phyloP scores from a whole-genome alignment of 225 moss, liverwort and hornwort species.

The Antitrichia curtipendula region DNA sequence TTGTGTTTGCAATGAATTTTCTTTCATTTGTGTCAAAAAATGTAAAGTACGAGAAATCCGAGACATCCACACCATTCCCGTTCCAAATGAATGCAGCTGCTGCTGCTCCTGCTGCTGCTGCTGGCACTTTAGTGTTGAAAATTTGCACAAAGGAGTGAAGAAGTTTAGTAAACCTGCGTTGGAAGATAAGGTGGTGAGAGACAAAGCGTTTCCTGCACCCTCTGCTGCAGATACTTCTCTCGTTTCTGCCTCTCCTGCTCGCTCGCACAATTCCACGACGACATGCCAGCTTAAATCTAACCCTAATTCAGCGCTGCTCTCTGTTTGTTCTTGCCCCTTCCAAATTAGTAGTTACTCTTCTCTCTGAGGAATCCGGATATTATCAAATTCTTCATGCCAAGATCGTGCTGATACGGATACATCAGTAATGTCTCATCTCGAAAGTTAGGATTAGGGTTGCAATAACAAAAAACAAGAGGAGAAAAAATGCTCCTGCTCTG shows the following conservation, averaged over 20 bases:
- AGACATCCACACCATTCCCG: not conserved
- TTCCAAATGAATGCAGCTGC: not conserved
- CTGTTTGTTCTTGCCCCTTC: not conserved
- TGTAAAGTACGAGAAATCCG: not conserved
- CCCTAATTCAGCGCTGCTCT: not conserved
- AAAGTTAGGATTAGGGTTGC: not conserved
- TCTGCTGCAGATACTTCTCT: slow-evolving; percentile 31
- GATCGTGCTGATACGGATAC: not conserved
- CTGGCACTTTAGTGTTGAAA: not conserved
- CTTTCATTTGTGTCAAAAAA: not conserved
- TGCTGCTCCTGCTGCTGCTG: not conserved
- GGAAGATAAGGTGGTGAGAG: slow-evolving; percentile 40
- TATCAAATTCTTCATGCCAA: not conserved
- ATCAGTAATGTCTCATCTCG: not conserved
- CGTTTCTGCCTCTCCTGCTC: slow-evolving; percentile 30
- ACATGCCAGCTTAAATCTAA: not conserved
- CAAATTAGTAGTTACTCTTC: not conserved
- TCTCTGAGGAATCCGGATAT: not conserved
- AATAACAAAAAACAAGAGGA: not conserved
- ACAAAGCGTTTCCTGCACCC: slow-evolving; percentile 55
- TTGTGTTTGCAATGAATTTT: not conserved
- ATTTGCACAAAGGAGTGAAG: not conserved
- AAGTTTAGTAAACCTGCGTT: slow-evolving; percentile 17
- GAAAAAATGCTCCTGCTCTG: not conserved
- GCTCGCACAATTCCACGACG: not conserved